Percentiles rank a stretch among this genome's conserved stretches.
phyloP scores from a whole-genome alignment of 371 early-diverging fungal genomes.

The Nematocida minor region DNA sequence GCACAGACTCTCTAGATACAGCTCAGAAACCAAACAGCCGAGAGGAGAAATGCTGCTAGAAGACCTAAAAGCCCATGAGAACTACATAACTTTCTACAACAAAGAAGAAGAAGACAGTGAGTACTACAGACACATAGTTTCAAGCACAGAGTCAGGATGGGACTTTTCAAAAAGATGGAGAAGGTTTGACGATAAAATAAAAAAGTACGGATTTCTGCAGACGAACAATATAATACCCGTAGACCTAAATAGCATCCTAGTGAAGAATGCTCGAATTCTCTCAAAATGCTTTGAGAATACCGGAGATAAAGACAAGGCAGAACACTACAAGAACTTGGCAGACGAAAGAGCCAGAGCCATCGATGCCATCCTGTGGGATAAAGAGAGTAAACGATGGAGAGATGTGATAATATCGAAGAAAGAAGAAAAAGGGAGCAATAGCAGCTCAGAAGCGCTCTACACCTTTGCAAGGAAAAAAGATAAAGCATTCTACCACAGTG shows the following conservation, averaged over 20 bases:
- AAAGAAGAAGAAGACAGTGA: background rate
- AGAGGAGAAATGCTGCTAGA: slow-evolving; percentile 48
- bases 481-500: slow-evolving; percentile 39
- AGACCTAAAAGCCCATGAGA: background rate
- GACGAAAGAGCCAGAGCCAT: slow-evolving; percentile 59
- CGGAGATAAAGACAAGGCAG: slow-evolving; percentile 40
- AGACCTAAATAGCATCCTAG: slow-evolving; percentile 76
- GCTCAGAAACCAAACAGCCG: slow-evolving; percentile 42
- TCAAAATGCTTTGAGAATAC: slow-evolving; percentile 22
- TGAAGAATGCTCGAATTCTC: slow-evolving; percentile 69
- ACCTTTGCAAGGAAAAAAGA: background rate
- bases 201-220: slow-evolving; percentile 62
- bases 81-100: background rate
- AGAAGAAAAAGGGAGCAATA: background rate
- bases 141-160: slow-evolving; percentile 81
- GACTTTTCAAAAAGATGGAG: slow-evolving; percentile 76
- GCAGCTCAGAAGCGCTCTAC: no score
- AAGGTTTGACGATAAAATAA: background rate
- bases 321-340: slow-evolving; percentile 50
- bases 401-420: slow-evolving; percentile 54
- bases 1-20: slow-evolving; percentile 7
- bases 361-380: slow-evolving; percentile 63
- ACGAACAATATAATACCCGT: slow-evolving; percentile 72
- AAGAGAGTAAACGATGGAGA: slow-evolving; percentile 53
- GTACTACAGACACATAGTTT: slow-evolving; percentile 43